phyloP scores from a whole-genome alignment of 225 moss, liverwort and hornwort genomes.

The Polytrichum commune region DNA sequence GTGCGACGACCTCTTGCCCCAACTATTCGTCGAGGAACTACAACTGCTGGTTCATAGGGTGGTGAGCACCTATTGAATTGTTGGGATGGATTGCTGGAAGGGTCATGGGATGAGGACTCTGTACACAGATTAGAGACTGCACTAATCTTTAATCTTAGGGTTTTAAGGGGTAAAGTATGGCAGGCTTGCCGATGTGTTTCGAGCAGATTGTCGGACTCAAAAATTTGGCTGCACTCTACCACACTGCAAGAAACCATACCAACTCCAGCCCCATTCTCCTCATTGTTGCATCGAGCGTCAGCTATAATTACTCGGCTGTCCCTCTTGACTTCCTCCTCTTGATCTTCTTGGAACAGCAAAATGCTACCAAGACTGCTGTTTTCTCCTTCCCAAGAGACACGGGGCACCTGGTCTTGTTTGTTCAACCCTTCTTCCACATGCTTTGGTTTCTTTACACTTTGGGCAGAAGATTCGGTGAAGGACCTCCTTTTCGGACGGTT shows the following conservation, averaged over 20 bases:
- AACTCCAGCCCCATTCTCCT: background rate
- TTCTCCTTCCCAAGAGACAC: background rate
- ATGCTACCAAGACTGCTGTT: background rate
- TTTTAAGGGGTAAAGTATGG: constrained; percentile 1
- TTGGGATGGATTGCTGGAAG: background rate
- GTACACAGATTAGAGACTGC: background rate
- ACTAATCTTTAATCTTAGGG: background rate
- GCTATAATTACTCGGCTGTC: background rate
- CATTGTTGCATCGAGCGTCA: background rate
- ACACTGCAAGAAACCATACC: constrained; percentile 1
- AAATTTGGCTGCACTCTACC: background rate
- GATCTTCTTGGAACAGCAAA: background rate
- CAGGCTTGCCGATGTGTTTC: constrained; percentile 3
- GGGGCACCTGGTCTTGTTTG: background rate
- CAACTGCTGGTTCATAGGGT: background rate
- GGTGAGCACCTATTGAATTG: background rate
- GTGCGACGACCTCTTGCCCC: constrained; percentile 51
- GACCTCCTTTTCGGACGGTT: constrained; percentile 4
- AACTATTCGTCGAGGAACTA: constrained; percentile 11
- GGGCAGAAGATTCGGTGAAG: background rate
- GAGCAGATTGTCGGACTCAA: background rate
- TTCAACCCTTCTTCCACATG: background rate
- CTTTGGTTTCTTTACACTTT: constrained; percentile 8
- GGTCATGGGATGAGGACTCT: constrained; percentile 6
- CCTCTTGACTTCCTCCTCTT: constrained; percentile 1